phyloP scores from a whole-genome alignment of 2,329 filamentous ascomycete genomes.

The Pseudocercospora cruenta region DNA sequence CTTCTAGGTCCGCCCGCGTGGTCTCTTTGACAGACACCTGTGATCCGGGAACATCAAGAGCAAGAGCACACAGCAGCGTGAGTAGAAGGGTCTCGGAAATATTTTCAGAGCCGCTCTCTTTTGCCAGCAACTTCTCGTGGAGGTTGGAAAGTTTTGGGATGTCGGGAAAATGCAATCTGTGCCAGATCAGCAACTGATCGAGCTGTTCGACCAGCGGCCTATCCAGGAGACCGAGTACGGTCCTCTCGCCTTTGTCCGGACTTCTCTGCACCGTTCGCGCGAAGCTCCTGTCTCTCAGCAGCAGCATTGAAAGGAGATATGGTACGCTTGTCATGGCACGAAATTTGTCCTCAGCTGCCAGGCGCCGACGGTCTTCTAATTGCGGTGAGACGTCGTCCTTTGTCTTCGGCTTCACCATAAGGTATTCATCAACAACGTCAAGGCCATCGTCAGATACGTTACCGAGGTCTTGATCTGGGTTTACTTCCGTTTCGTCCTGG shows the following conservation, averaged over 20 bases:
- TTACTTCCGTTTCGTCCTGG: not conserved
- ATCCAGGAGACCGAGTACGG: conserved; percentile 5
- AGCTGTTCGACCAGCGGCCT: not conserved
- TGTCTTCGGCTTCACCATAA: conserved; percentile 12
- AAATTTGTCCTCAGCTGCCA: conserved; percentile 1
- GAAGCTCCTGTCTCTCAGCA: not conserved
- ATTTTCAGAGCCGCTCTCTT: not conserved
- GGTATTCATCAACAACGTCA: conserved; percentile 18
- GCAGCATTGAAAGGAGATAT: conserved; percentile 3
- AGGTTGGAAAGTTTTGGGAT: conserved; percentile 15
- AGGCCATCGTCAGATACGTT: not conserved
- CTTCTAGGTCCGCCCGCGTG: not conserved
- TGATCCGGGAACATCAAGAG: not conserved
- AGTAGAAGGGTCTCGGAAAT: not conserved
- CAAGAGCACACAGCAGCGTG: not conserved
- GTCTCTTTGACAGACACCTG: not conserved
- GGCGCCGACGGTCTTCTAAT: not conserved
- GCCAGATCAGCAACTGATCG: conserved; percentile 11
- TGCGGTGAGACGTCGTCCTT: not conserved
- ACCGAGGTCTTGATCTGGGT: not conserved
- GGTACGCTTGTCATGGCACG: conserved; percentile 1
- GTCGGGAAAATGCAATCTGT: conserved; percentile 19
- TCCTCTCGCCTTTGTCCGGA: not conserved
- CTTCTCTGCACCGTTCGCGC: not conserved
- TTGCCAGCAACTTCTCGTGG: not conserved